A percentile compares a stretch with the other conserved stretches of the same genome.
Evolutionary conservation across 2,329 filamentous ascomycete genomes (phyloP).

Genomic region (Fusarium annulatum): DNA sequence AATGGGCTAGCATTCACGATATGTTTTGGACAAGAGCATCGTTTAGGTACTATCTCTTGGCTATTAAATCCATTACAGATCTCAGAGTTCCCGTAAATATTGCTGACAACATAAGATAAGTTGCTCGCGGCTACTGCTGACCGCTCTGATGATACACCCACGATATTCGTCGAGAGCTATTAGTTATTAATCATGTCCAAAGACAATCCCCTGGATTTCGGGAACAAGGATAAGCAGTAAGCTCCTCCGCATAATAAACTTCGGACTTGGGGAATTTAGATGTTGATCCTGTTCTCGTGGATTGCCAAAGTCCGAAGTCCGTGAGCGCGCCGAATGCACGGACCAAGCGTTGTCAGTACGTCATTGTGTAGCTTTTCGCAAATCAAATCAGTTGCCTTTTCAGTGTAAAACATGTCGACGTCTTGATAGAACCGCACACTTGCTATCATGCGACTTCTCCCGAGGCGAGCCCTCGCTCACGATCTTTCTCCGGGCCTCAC

Average conservation of each 20-base stretch:
- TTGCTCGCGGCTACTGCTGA: slow-evolving; percentile 1
- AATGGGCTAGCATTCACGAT: not conserved
- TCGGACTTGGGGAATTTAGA: not conserved
- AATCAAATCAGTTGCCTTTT: slow-evolving; percentile 13
- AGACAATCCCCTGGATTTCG: not conserved
- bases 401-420: slow-evolving; percentile 14
- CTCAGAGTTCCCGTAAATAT: not conserved
- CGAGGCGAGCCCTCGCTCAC: slow-evolving; percentile 36
- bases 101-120: not conserved
- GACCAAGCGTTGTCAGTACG: slow-evolving; percentile 33
- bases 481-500: slow-evolving; percentile 30
- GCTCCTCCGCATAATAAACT: slow-evolving; percentile 8
- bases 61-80: slow-evolving; percentile 1
- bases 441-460: slow-evolving; percentile 41
- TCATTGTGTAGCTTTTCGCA: slow-evolving; percentile 41
- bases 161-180: not conserved
- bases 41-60: slow-evolving; percentile 21
- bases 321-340: slow-evolving; percentile 20
- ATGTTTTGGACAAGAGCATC: slow-evolving; percentile 4
- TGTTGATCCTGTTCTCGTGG: slow-evolving; percentile 19
- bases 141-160: not conserved
- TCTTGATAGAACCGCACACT: slow-evolving; percentile 21
- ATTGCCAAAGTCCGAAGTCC: slow-evolving; percentile 32
- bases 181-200: not conserved
- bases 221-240: slow-evolving; percentile 8